Evolutionary conservation across 2,329 filamentous ascomycete species (phyloP), one percentile per base, ranked within the genome.

Genomic region (Akanthomyces dipterigenus): DNA sequence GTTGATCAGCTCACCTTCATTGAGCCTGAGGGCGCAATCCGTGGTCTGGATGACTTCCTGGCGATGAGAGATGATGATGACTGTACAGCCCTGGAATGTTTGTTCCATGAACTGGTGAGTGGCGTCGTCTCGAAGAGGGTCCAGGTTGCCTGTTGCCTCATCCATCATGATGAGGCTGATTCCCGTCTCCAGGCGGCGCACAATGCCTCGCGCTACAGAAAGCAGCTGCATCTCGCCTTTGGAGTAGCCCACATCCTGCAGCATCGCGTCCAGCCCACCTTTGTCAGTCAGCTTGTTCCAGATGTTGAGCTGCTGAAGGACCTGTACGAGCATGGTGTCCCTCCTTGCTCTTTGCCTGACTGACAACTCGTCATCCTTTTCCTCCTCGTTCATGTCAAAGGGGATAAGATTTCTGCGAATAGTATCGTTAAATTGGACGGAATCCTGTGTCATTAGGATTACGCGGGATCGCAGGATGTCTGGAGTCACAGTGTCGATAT

Each of bases 371-470:
- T 38, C 34, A 8, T 8, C 5, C 3, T 53, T n/a, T 6, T 36
- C 24, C 1, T 45, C 48, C 5, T 56, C 42, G 4, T 48, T 56
- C 3, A 56, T 36, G 0, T 12, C 36, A 26, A 55, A 61, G 16
- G 59, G 59, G 3, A 49, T 8, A 3, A 78, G 70, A 51, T 82
- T 82, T 24, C 72, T 67, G 11, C 76, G 74, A 4, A 82, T 68
- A 1, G 70, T 75, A 18, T 75, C 77, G 2, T 72, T 71, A 7
- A 81, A 68, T 5, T 77, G 69, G 50, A 79, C 72, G 0, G 77
- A 70, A 31, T 81, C 78, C 69, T 82, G 79, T 0, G 78, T 77
- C 5, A 82, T 67, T 5, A 73, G 72, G 22, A 76, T 74, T 12
- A 81, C 68, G 1, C 73, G 68, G 1, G 70, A 69, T 40, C 79